Evolutionary conservation across 1,139 yeast genomes (phyloP).

Genomic region (Tardiomyces depauwii): DNA sequence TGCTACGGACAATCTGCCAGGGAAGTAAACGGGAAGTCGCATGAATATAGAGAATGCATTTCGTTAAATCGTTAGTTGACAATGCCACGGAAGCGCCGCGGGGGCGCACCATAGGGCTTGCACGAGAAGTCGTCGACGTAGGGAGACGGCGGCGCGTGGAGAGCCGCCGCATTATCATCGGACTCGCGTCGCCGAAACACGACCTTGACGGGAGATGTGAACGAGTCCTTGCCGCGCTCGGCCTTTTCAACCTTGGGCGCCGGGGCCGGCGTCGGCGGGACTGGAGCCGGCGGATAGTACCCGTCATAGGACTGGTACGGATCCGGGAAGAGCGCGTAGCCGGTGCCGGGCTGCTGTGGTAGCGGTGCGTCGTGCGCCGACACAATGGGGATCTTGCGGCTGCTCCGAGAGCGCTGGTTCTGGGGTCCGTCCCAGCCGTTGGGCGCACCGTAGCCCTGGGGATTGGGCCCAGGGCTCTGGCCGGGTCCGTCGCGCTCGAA

Average conservation of each 20-base stretch:
- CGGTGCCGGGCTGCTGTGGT: neutral
- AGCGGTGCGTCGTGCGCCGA: neutral
- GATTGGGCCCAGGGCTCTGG: too few relatives aligned
- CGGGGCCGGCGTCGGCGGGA: neutral
- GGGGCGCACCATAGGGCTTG: neutral
- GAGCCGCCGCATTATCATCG: neutral
- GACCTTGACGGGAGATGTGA: neutral
- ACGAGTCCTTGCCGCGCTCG: neutral
- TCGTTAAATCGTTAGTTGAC: neutral
- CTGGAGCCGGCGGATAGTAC: neutral
- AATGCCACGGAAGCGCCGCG: neutral
- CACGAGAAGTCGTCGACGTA: neutral
- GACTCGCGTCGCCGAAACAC: neutral
- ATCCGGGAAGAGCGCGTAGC: neutral
- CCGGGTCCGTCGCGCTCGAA: neutral
- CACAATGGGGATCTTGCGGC: neutral
- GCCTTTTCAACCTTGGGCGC: neutral
- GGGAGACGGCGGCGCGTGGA: neutral
- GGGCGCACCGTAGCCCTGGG: too few relatives aligned
- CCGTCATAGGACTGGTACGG: neutral
- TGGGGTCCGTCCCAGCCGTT: neutral
- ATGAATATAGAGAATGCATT: neutral
- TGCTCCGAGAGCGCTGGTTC: neutral
- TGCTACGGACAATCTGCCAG: too few relatives aligned
- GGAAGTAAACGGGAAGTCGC: too few relatives aligned